Conservation (phyloP, 2,329 filamentous ascomycete genomes). For the Fusarium anguioides region DNA sequence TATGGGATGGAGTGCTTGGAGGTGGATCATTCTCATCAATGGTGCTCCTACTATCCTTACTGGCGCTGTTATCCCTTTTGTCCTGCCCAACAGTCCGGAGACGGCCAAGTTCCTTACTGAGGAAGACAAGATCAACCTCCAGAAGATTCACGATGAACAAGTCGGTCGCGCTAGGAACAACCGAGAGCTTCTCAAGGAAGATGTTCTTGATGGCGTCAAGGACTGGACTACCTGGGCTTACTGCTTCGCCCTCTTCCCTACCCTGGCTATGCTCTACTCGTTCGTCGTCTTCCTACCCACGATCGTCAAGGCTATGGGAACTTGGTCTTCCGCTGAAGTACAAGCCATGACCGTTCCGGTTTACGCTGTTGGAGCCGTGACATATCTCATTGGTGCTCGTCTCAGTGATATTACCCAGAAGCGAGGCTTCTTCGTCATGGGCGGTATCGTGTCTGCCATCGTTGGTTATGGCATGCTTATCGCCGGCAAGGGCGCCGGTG, state of each 20-base stretch:
- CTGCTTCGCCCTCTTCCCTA: slow-evolving; percentile 68
- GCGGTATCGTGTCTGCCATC: slow-evolving; percentile 61
- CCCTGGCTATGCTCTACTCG: slow-evolving; percentile 74
- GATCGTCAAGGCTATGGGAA: slow-evolving; percentile 71
- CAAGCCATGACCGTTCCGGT: slow-evolving; percentile 77
- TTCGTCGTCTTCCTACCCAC: slow-evolving; percentile 75
- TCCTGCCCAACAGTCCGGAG: slow-evolving; percentile 68
- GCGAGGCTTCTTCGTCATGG: slow-evolving; percentile 66
- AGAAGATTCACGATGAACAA: slow-evolving; percentile 60
- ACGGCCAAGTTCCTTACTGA: slow-evolving; percentile 55
- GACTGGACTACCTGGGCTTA: slow-evolving; percentile 75
- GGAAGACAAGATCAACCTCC: slow-evolving; percentile 60
- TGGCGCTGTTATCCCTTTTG: slow-evolving; percentile 64
- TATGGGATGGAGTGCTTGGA: slow-evolving; percentile 68
- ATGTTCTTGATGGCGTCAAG: slow-evolving; percentile 36
- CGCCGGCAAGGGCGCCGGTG: slow-evolving; percentile 62
- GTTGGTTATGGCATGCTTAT: slow-evolving; percentile 71
- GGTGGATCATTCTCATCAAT: slow-evolving; percentile 72
- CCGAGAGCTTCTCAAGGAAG: slow-evolving; percentile 41
- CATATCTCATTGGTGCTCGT: slow-evolving; percentile 67
- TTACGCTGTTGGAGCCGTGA: slow-evolving; percentile 71
- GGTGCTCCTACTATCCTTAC: slow-evolving; percentile 60
- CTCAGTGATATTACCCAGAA: slow-evolving; percentile 67
- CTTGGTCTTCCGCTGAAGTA: slow-evolving; percentile 65
- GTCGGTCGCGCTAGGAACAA: slow-evolving; percentile 46